Evolutionary conservation across 192 early-diverging fungal species (phyloP).

Genomic region (Podila epicladia): DNA sequence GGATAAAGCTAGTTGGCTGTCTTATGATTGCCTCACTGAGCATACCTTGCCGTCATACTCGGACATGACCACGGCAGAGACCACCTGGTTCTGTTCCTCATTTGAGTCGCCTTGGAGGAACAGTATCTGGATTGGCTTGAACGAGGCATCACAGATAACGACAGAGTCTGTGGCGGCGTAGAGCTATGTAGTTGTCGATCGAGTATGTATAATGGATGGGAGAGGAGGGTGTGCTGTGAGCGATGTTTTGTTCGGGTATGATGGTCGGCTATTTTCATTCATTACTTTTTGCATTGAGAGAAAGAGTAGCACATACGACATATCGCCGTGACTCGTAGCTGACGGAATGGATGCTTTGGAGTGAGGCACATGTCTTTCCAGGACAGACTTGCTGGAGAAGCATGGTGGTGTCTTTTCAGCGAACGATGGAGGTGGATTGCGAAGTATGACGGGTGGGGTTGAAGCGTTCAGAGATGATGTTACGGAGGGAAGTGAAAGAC

Average conservation of each 20-base stretch:
- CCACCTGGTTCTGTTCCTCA: slow-evolving; percentile 44
- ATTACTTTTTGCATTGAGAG: neutral
- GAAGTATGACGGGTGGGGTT: neutral
- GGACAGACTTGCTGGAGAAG: slow-evolving; percentile 65
- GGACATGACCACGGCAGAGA: slow-evolving; percentile 50
- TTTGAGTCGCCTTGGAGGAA: slow-evolving; percentile 37
- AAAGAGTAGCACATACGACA: slow-evolving; percentile 51
- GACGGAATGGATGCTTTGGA: slow-evolving; percentile 56
- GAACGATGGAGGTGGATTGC: neutral
- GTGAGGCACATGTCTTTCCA: slow-evolving; percentile 58
- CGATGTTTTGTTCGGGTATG: no score
- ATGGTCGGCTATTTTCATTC: neutral
- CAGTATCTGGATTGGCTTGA: slow-evolving; percentile 56
- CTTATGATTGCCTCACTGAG: slow-evolving; percentile 9
- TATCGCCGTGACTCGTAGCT: slow-evolving; percentile 53
- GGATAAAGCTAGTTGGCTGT: no score
- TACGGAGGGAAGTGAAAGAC: neutral
- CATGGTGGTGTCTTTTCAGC: slow-evolving; percentile 39
- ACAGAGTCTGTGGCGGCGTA: slow-evolving; percentile 63
- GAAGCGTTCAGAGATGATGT: neutral
- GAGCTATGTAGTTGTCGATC: slow-evolving; percentile 29
- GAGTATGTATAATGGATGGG: neutral
- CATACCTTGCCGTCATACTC: slow-evolving; percentile 53
- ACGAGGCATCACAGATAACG: slow-evolving; percentile 58
- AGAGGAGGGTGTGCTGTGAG: neutral